Evolutionary conservation across 1,284 basidiomycete genomes (phyloP), one percentile per base, ranked within the genome.

Genomic region (Amylostereum areolatum): DNA sequence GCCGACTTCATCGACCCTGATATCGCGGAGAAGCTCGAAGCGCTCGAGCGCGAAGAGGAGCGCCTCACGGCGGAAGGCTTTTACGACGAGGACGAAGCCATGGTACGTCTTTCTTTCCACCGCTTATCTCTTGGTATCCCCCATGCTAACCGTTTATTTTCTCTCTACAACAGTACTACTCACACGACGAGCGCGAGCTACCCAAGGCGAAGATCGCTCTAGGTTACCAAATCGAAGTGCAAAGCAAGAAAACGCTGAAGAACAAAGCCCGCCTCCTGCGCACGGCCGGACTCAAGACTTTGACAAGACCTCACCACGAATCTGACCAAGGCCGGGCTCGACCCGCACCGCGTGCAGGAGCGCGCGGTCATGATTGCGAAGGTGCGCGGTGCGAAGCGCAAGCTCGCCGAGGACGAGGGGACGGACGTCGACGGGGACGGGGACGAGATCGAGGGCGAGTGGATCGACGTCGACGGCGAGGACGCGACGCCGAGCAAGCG

Each of bases 1-100:
- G 95, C 94, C 36, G 96, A 99, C 77, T 99, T 99, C 60, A 90
- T 99, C 69, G 97, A 99, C 67, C 90, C 94, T n/a, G 97, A 99
- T 63, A 99, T 99, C 57, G 83, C 85, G 37, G 93, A 95, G 69
- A 95, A 93, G 70, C 84, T 99, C 51, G 96, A 98, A 64, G 96
- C 93, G 9, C 83, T 99, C 48, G 96, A 99, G 72, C 83, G 90
- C 34, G 96, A 99, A 66, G 96, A 99, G 70, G 96, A 97, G 71
- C 83, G 81, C 61, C 78, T 99, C 29, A 80, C 94, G 66, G 87
- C 85, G 1, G 92, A 98, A 63, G 96, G 96, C 4, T 98, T 93
- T 76, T 99, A 99, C 69, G 91, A 92, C 43, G 83, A 76, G 52
- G 92, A 91, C 49, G 89, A 89, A 50, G 88, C 92, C 49, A 89